phyloP scores from a whole-genome alignment of 768 basidiomycete species.

The Russula ochroleuca region DNA sequence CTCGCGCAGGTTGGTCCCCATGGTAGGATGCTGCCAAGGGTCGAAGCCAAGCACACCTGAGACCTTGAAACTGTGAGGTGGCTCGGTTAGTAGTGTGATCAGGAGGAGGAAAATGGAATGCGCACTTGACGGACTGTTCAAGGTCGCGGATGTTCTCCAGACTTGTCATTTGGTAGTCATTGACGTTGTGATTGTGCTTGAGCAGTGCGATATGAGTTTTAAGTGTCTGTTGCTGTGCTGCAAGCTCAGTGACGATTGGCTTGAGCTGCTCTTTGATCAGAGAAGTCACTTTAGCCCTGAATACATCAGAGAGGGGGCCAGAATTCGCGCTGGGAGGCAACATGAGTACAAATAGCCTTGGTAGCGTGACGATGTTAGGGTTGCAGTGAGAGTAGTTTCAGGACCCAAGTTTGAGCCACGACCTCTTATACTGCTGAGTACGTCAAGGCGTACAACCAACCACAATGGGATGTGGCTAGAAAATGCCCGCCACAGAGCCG shows the following conservation, averaged over 20 bases:
- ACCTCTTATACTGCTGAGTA: neutral
- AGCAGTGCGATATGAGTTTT: slow-evolving; percentile 6
- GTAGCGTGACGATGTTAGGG: neutral
- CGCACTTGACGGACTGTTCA: slow-evolving; percentile 23
- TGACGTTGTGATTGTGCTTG: slow-evolving; percentile 19
- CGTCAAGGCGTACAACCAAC: neutral
- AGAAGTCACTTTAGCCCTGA: slow-evolving; percentile 10
- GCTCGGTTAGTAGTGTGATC: neutral
- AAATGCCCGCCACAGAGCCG: neutral
- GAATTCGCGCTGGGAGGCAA: neutral
- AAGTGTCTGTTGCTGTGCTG: slow-evolving; percentile 9
- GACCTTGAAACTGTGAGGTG: slow-evolving; percentile 13
- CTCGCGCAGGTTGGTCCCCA: slow-evolving; percentile 22
- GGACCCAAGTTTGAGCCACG: neutral
- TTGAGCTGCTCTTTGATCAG: slow-evolving; percentile 19
- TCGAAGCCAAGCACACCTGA: slow-evolving; percentile 10
- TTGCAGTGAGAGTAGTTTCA: neutral
- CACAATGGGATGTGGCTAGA: slow-evolving; percentile 2
- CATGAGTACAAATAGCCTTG: neutral
- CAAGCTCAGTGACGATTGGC: slow-evolving; percentile 18
- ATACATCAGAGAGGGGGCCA: slow-evolving; percentile 1
- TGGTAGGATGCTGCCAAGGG: slow-evolving; percentile 16
- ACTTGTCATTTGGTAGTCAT: slow-evolving; percentile 16
- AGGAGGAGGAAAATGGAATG: neutral
- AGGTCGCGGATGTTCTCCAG: slow-evolving; percentile 21